Evolutionary conservation across 2,329 filamentous ascomycete genomes (phyloP).

Genomic region (Penicillium decumbens): DNA sequence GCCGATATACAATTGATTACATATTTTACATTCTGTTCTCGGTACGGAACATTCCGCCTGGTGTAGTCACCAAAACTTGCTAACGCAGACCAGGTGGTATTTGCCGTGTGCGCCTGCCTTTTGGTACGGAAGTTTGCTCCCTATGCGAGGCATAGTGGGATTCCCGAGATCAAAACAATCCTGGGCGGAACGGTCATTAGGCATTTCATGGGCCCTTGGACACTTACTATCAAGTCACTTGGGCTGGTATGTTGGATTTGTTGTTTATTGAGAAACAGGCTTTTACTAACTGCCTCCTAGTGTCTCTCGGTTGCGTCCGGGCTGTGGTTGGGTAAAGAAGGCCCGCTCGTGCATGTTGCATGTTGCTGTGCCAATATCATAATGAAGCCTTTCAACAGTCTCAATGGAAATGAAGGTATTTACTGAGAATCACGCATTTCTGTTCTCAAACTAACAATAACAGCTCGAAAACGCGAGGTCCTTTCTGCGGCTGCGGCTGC

Average conservation of each 20-base stretch:
- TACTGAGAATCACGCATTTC: not conserved
- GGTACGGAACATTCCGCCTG: constrained; percentile 48
- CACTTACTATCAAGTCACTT: constrained; percentile 80
- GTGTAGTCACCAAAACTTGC: not conserved
- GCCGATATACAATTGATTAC: constrained; percentile 80
- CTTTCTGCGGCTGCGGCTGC: constrained; percentile 87
- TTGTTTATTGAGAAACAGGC: not conserved
- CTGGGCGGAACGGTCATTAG: constrained; percentile 90
- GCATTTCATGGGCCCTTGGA: constrained; percentile 82
- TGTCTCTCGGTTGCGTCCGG: constrained; percentile 88
- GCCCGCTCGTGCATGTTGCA: constrained; percentile 89
- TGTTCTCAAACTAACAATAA: not conserved
- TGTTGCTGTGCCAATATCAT: constrained; percentile 94
- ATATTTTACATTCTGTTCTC: constrained; percentile 81
- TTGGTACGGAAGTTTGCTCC: constrained; percentile 79
- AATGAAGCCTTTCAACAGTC: constrained; percentile 77
- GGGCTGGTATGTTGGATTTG: constrained; percentile 60
- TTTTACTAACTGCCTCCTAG: constrained; percentile 43
- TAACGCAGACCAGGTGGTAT: constrained; percentile 57
- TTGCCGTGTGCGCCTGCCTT: constrained; percentile 71
- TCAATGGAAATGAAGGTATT: constrained; percentile 80
- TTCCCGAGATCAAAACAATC: constrained; percentile 96
- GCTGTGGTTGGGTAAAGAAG: constrained; percentile 96
- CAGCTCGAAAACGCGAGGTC: constrained; percentile 87
- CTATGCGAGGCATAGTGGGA: constrained; percentile 90